Evolutionary conservation across 225 moss, liverwort and hornwort genomes (phyloP).

Genomic region (Rhytidiadelphus loreus): DNA sequence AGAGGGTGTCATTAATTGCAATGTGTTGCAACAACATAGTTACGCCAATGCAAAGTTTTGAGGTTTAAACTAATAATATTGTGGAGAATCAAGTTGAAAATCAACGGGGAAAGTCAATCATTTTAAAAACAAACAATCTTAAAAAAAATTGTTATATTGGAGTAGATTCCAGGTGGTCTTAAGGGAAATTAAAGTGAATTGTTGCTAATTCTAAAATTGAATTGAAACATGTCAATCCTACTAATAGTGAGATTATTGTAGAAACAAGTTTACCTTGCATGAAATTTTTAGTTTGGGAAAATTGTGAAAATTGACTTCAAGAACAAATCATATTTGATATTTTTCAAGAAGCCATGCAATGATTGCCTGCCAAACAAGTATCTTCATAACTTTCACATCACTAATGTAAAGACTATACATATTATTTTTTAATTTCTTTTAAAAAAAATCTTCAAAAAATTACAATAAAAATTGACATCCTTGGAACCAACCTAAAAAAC

Average conservation of each 20-base stretch:
- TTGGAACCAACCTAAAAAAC: too few species aligned
- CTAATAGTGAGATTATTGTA: too few species aligned
- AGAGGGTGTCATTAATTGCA: background rate
- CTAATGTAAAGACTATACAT: background rate
- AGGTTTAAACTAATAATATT: background rate
- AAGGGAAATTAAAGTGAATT: too few species aligned
- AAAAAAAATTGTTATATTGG: background rate
- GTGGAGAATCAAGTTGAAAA: background rate
- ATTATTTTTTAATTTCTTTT: too few species aligned
- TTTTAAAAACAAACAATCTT: background rate
- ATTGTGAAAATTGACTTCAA: too few species aligned
- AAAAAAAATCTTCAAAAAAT: too few species aligned
- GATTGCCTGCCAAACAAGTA: background rate
- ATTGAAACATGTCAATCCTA: background rate
- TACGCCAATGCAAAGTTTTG: background rate
- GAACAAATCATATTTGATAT: background rate
- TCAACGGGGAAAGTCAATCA: accelerated
- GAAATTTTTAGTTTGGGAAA: background rate
- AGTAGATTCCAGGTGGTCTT: background rate
- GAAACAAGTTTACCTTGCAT: accelerated
- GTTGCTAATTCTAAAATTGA: accelerated
- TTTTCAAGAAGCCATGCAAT: background rate
- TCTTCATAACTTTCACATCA: background rate
- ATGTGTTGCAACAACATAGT: background rate
- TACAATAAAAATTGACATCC: too few species aligned